Conservation (phyloP, 2,329 filamentous ascomycete species). For the Pseudomassariella vexata region DNA sequence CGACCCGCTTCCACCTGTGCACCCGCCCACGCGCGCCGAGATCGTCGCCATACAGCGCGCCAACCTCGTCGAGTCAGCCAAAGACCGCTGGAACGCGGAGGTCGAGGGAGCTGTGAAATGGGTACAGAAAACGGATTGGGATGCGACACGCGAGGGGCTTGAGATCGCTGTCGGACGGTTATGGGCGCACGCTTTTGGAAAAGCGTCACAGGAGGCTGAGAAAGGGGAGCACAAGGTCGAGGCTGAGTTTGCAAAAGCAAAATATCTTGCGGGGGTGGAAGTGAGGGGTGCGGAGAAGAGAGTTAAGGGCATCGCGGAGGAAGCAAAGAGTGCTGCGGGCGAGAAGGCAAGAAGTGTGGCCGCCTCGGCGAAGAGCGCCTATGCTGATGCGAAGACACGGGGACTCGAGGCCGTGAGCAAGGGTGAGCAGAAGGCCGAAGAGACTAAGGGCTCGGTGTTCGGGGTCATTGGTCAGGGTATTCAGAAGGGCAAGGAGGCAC, state of each 20-base stretch:
- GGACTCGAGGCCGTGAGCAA: conserved; percentile 19
- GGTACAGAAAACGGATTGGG: conserved; percentile 63
- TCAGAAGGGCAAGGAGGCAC: conserved; percentile 33
- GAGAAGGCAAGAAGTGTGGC: conserved; percentile 17
- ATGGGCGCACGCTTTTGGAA: conserved; percentile 34
- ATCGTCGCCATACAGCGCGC: conserved; percentile 45
- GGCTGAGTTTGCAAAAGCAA: conserved; percentile 30
- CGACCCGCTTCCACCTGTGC: conserved; percentile 37
- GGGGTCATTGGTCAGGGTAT: conserved; percentile 34
- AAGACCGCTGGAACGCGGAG: conserved; percentile 75
- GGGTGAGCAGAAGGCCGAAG: conserved; percentile 23
- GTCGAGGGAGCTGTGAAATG: conserved; percentile 60
- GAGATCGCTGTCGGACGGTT: conserved; percentile 43
- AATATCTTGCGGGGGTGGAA: conserved; percentile 21
- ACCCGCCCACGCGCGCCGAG: conserved; percentile 45
- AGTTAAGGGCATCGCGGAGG: too few species aligned
- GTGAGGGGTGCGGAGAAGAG: conserved; percentile 16
- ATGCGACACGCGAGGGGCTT: conserved; percentile 51
- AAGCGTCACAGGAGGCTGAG: conserved; percentile 21
- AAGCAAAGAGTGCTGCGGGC: conserved; percentile 28
- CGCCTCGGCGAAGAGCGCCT: conserved; percentile 23
- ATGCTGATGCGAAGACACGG: conserved; percentile 23
- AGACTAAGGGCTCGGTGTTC: conserved; percentile 31
- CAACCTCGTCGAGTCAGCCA: conserved; percentile 59
- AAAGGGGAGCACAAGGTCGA: conserved; percentile 27